These are phyloP conservation scores for Ballota nigra DNA, from an alignment of 257 asterid species.

Conservation along the genomic window DNA sequence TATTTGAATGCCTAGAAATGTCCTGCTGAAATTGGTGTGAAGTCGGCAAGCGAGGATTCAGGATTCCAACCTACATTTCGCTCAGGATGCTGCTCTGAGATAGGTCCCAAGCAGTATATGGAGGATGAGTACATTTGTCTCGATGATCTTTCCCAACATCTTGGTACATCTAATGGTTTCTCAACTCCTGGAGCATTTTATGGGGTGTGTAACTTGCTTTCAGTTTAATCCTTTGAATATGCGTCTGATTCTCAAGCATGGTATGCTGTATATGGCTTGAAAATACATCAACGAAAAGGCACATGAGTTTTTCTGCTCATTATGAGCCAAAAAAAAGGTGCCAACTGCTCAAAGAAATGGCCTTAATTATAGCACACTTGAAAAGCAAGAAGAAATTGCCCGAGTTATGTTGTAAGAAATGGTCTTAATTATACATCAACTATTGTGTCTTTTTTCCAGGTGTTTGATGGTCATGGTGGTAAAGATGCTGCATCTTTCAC, in stretches of 20 bases:
- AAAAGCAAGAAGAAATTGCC: neutral
- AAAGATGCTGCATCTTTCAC: constrained; percentile 80
- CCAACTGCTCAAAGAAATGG: neutral
- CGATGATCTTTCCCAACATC: constrained; percentile 62
- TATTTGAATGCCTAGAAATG: constrained; percentile 41
- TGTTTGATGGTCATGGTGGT: constrained; percentile 90
- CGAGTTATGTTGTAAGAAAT: neutral
- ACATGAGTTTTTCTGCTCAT: neutral
- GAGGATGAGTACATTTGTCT: constrained; percentile 80
- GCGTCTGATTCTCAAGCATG: constrained; percentile 2
- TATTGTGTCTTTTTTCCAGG: too few relatives aligned
- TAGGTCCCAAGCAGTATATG: constrained; percentile 80
- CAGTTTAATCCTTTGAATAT: neutral
- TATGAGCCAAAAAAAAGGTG: neutral
- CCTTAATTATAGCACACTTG: neutral
- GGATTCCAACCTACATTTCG: constrained; percentile 59
- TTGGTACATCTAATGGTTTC: constrained; percentile 36
- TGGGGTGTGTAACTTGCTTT: constrained; percentile 54
- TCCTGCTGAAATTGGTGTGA: constrained; percentile 37
- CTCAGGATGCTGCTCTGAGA: constrained; percentile 82
- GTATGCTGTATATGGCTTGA: neutral
- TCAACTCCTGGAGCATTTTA: constrained; percentile 74
- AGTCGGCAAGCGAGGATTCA: constrained; percentile 50
- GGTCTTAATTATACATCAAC: too few relatives aligned
- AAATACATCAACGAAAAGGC: neutral